Conservation (phyloP, 2,329 filamentous ascomycete species). For the Herpotrichia juniperi region DNA sequence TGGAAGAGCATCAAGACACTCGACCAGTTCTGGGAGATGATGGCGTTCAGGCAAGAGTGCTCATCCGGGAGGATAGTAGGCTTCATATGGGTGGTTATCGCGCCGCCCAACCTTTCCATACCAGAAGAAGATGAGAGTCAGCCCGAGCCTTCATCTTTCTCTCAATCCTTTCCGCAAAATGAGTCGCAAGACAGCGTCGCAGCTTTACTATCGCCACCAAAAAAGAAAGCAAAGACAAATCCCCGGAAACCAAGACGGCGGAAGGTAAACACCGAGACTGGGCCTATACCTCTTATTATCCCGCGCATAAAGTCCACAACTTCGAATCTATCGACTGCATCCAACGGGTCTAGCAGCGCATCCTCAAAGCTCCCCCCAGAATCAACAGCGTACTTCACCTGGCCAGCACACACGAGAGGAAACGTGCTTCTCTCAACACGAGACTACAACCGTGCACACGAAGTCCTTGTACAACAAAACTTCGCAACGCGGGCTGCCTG, state of each 20-base stretch:
- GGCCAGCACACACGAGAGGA: constrained; percentile 68
- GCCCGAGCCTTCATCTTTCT: constrained; percentile 22
- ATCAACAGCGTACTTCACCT: constrained; percentile 68
- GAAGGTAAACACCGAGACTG: constrained; percentile 48
- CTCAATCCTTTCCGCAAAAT: constrained; percentile 23
- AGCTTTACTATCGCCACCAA: constrained; percentile 13
- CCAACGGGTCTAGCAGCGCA: constrained; percentile 48
- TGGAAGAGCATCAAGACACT: constrained; percentile 86
- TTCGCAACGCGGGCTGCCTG: constrained; percentile 71
- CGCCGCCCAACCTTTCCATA: constrained; percentile 58
- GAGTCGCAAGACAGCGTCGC: constrained; percentile 21
- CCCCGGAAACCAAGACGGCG: constrained; percentile 23
- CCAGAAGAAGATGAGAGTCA: constrained; percentile 37
- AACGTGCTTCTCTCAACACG: constrained; percentile 67
- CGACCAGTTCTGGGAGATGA: constrained; percentile 98
- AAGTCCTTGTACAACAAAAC: constrained; percentile 74
- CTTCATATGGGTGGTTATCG: constrained; percentile 91
- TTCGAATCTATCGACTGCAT: constrained; percentile 50
- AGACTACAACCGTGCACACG: constrained; percentile 70
- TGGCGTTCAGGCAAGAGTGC: constrained; percentile 95
- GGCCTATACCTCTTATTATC: constrained; percentile 66
- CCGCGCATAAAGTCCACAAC: constrained; percentile 67
- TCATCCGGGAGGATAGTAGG: constrained; percentile 90
- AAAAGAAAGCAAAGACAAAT: constrained; percentile 14
- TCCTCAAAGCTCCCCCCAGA: constrained; percentile 53